Percentiles rank a stretch among this genome's conserved stretches.
Evolutionary conservation across 352 stramenopile species (phyloP).

Genomic region (Globisporangium viniferum): DNA sequence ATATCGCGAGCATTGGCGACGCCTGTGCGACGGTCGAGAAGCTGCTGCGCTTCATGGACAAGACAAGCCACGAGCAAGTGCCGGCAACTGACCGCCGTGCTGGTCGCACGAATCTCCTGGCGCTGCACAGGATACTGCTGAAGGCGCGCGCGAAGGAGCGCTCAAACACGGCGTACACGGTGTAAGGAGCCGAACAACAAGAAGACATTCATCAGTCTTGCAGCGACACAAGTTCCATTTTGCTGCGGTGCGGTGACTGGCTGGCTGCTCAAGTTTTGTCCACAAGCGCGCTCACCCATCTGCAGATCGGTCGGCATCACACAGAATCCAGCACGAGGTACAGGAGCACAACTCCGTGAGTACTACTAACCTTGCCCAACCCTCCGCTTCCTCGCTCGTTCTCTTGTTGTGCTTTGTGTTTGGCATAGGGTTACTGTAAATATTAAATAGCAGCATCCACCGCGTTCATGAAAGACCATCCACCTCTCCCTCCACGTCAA

Average conservation of each 20-base stretch:
- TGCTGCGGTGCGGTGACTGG: too few species aligned
- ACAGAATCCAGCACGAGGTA: background rate
- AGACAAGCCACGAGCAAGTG: slow-evolving; percentile 19
- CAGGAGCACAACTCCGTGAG: background rate
- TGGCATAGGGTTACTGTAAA: background rate
- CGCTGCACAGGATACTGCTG: slow-evolving; percentile 48
- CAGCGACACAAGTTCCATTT: background rate
- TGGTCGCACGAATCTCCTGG: slow-evolving; percentile 39
- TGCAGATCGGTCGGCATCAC: background rate
- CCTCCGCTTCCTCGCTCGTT: background rate
- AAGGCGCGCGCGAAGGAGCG: slow-evolving; percentile 47
- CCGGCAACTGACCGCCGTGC: slow-evolving; percentile 35
- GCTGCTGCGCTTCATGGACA: slow-evolving; percentile 45
- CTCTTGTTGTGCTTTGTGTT: background rate
- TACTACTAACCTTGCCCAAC: background rate
- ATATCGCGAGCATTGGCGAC: slow-evolving; percentile 34
- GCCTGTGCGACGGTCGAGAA: slow-evolving; percentile 36
- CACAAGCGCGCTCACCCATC: background rate
- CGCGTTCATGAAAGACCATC: background rate
- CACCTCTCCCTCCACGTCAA: background rate
- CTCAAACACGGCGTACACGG: slow-evolving; percentile 20
- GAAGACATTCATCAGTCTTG: background rate
- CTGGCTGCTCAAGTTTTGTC: background rate
- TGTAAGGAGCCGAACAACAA: slow-evolving; percentile 10
- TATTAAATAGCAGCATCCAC: slow-evolving; percentile 6